Evolutionary conservation across 192 early-diverging fungal species (phyloP), one percentile per base, ranked within the genome.

Genomic region (Paraglomus occultum): DNA sequence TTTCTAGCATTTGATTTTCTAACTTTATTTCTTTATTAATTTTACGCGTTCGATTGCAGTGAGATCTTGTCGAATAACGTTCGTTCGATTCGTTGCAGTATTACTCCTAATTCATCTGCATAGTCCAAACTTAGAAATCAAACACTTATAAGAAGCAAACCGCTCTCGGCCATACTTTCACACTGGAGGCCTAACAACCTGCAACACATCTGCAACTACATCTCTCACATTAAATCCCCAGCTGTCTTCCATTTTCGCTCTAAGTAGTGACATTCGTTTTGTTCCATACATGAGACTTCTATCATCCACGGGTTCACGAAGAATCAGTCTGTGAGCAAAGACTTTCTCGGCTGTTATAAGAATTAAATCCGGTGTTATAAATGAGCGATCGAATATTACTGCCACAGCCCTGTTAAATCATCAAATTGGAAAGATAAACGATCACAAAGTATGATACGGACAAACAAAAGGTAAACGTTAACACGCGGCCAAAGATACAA

Each of bases 331-430:
- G 66, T 86, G 84, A 0, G 78, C 74, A 74, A 86, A 80, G 14
- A 86, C 79, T 64, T 86, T 86, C 65, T 86, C 84, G 7, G 79
- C 80, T 2, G 84, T 82, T 51, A 84, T 81, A 4, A 75, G 63
- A 3, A 86, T 62, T 18, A 86, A 65, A 14, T 86, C 84, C 0
- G 84, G 84, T 5, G 84, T 86, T 48, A 82, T 76, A 46, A 75
- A 86, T 5, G 76, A 77, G 6, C 72, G 71, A 67, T 78, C 76
- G 63, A 84, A 86, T 45, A 86, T 48, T 14, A 77, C 79, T 3
- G 84, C 81, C n/a, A 86, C 44, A 0, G 81, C 76, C 52, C 80
- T 81, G 31, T 31, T 31, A 31, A 31, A 38, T 52, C 0, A 51
- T 7, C 18, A 15, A n/a, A n/a, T 38, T 45, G 42, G 51, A 38